Base-by-base conservation (phyloP, 345 rosid species). In the Leavenworthia alabamica region DNA sequence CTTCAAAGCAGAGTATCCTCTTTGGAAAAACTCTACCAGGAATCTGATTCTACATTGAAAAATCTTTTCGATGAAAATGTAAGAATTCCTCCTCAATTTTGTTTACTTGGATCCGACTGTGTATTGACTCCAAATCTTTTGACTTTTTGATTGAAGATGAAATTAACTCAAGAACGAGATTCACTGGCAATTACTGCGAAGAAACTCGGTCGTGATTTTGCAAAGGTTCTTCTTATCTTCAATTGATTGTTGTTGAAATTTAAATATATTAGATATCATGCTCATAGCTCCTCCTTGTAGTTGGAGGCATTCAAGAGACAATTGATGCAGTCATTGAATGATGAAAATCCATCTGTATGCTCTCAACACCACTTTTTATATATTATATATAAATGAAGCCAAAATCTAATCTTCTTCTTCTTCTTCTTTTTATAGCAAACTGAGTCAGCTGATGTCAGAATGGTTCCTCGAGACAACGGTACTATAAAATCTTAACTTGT, bases 221-320 rank as follows among this genome's bases (percentile, higher is more conserved):
- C 86, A 32, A 91, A 88, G 95, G 98, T 83, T 16, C 24, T 83
- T 16, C 24, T 14, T 39, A 7, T 41, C 43, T 56, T 12, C 16
- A 22, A 3, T 23, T 26, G 39, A 28, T 51, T 51, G 2, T 29
- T 51, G 4, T 16, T 26, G 33, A 26, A 23, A n/a, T 46, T 46
- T 48, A 5, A 13, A 1, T 15, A 16, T 42, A 7, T 59, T 17
- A 57, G 37, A 32, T 15, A n/a, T 28, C 33, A 8, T 39, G 33
- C 12, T 59, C n/a, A 5, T 23, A 17, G n/a, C 31, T 40, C 57
- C 3, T 39, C 26, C 24, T 28, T 49, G 44, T 79, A 89, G 99
- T 75, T 93, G 64, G 97, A 93, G 73, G 78, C 88, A 7, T 89
- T 92, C 67, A 92, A 89, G 87, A 78, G 93, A 68, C 98, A 92